Evolutionary conservation across 148 eudicot genomes (phyloP), one percentile per base, ranked within the genome.

Genomic region (Silene conica): DNA sequence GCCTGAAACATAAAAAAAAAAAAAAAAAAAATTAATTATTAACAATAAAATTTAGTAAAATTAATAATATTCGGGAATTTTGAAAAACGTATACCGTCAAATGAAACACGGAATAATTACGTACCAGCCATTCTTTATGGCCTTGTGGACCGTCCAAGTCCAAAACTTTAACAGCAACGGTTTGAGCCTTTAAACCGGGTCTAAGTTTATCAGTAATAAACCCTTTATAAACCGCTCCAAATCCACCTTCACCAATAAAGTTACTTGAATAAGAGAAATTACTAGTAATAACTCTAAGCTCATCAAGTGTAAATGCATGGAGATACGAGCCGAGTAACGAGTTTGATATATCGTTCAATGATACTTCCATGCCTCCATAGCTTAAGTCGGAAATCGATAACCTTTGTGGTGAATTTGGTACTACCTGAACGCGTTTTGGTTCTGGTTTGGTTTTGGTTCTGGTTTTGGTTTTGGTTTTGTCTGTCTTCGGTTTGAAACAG

Each of bases 141-240:
- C 98, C 98, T 72, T 94, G 98, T 66, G 79, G 69, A 22, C 98
- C 96, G 77, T 87, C 93, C 88, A 87, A 83, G 74, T 91, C 93
- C 34, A 94, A 81, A 48, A 85, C 76, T 83, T 94, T 94, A 69
- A 94, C 95, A 60, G 98, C 98, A 18, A 91, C 96, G 6, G 83
- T 81, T 74, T 91, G 97, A 71, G 98, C 86, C 73, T 79, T 81
- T 81, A 91, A 80, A n/a, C 96, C 93, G 7, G 90, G 84, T 31
- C 85, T 80, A 61, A 85, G 54, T 75, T 81, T 82, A 13, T 87
- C 91, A 74, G 86, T 84, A 23, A 88, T 80, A 76, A 89, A 91
- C 74, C 98, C 98, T 73, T 94, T 94, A 64, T 94, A 82, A 43
- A 94, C 98, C 0, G 96, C 93, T 13, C 97, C 98, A 31, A 94